A percentile compares a stretch with the other conserved stretches of the same genome.
These are phyloP conservation scores for Globisporangium alternatum DNA, from an alignment of 352 stramenopile species.

Conservation along the genomic window DNA sequence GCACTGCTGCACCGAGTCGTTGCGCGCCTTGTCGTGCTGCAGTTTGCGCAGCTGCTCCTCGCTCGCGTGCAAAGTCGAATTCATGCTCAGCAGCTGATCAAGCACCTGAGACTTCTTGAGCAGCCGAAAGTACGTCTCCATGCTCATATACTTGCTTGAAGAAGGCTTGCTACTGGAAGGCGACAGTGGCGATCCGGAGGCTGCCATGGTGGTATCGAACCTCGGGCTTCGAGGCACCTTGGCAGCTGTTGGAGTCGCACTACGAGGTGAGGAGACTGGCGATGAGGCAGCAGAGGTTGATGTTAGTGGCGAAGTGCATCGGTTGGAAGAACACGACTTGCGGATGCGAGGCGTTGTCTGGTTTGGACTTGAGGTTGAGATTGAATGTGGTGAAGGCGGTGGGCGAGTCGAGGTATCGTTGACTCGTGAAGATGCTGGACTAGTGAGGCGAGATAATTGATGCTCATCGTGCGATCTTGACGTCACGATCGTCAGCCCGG, in stretches of 20 bases:
- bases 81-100: slow-evolving; percentile 47
- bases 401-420: background rate
- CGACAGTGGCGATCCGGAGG: background rate
- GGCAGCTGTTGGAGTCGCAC: background rate
- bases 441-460: background rate
- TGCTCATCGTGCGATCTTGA: background rate
- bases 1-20: slow-evolving; percentile 45
- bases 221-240: background rate
- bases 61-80: slow-evolving; percentile 32
- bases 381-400: background rate
- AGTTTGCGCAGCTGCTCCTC: slow-evolving; percentile 44
- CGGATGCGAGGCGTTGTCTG: slow-evolving; percentile 14
- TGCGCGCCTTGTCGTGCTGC: slow-evolving; percentile 40
- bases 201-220: background rate
- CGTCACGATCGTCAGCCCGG: slow-evolving; percentile 7
- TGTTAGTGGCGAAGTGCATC: slow-evolving; percentile 22
- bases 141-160: slow-evolving; percentile 27
- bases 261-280: background rate
- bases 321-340: slow-evolving; percentile 30
- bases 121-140: slow-evolving; percentile 62
- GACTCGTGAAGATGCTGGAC: too few species aligned
- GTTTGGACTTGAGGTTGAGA: slow-evolving; percentile 12
- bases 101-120: slow-evolving; percentile 70
- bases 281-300: background rate
- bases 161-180: background rate